Evolutionary conservation across 805 yeast species (phyloP).

Genomic region (Ogataea thermomethanolica): DNA sequence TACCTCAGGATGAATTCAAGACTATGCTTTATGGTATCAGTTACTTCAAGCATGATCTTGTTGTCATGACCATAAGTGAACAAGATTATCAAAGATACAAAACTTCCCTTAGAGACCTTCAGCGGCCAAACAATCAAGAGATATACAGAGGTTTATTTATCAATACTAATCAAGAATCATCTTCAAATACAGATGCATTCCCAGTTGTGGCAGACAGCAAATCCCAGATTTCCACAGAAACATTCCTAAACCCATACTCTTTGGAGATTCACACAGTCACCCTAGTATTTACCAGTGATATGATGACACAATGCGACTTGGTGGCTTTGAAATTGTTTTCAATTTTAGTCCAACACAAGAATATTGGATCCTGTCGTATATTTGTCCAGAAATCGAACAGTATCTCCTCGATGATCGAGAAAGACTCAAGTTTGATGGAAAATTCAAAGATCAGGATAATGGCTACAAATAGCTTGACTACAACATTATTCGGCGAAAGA

Average conservation of each 20-base stretch:
- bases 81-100: conserved; percentile 20
- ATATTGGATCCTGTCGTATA: conserved; percentile 12
- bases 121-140: conserved; percentile 1
- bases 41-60: conserved; percentile 20
- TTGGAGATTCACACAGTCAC: conserved; percentile 25
- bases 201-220: background rate
- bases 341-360: conserved; percentile 22
- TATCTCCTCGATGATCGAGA: conserved; percentile 8
- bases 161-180: conserved; percentile 25
- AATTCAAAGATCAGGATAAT: conserved; percentile 12
- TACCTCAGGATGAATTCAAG: conserved; percentile 26
- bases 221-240: conserved; percentile 24
- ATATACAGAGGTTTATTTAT: conserved; percentile 25
- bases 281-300: conserved; percentile 19
- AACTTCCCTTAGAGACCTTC: conserved; percentile 11
- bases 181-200: background rate
- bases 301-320: conserved; percentile 18
- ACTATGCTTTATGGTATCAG: conserved; percentile 23
- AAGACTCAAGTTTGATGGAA: conserved; percentile 6
- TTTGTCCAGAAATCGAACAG: conserved; percentile 10
- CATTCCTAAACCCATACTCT: conserved; percentile 28
- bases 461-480: background rate
- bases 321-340: conserved; percentile 26
- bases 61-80: conserved; percentile 24
- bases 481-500: conserved; percentile 1